These are phyloP conservation scores for Fraxinus baroniana DNA, from an alignment of 305 asterid genomes.

Conservation along the genomic window DNA sequence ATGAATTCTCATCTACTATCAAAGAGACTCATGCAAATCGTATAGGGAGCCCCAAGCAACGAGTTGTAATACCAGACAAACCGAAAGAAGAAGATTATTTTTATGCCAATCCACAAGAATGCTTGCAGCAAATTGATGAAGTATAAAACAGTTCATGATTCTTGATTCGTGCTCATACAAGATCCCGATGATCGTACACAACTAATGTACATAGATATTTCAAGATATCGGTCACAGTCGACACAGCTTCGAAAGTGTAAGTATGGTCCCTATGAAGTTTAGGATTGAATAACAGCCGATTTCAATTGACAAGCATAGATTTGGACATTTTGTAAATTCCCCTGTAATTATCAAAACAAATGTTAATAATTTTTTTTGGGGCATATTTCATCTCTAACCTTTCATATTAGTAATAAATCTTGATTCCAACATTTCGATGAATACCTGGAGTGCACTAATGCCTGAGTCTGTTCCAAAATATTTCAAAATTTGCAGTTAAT, in stretches of 20 bases:
- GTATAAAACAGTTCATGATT: constrained; percentile 1
- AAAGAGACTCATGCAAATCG: constrained; percentile 54
- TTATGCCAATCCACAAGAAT: constrained; percentile 80
- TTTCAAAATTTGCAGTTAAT: too few relatives aligned
- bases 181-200: constrained; percentile 18
- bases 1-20: constrained; percentile 59
- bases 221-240: background rate
- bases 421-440: too few relatives aligned
- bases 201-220: constrained; percentile 18
- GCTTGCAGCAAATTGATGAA: constrained; percentile 45
- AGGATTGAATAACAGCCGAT: background rate
- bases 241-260: background rate
- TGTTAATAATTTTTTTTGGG: too few relatives aligned
- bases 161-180: background rate
- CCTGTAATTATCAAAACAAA: too few relatives aligned
- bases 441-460: too few relatives aligned
- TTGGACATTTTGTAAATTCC: too few relatives aligned
- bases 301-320: too few relatives aligned
- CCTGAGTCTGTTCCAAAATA: too few relatives aligned
- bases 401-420: too few relatives aligned
- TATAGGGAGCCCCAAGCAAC: constrained; percentile 57
- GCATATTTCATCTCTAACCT: too few relatives aligned
- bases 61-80: constrained; percentile 42
- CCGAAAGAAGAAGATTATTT: constrained; percentile 86
- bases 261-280: background rate